These are phyloP conservation scores for Bryoglossum gracile DNA, from an alignment of 495 filamentous ascomycete species.

Conservation along the genomic window DNA sequence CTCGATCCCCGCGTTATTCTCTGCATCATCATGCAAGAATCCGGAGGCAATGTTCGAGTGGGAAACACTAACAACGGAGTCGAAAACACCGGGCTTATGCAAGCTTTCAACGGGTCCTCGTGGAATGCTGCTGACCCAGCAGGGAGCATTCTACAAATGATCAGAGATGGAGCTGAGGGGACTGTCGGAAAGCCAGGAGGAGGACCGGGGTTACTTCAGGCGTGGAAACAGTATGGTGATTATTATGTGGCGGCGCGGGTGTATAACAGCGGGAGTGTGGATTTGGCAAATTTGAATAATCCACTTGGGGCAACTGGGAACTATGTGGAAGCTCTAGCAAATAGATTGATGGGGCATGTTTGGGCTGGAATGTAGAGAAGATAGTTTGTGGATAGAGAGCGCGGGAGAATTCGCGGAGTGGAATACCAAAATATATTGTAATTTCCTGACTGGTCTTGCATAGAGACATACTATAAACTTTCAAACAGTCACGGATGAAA, in stretches of 20 bases:
- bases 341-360: slow-evolving; percentile 32
- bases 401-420: neutral
- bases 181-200: slow-evolving; percentile 25
- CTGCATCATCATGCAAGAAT: slow-evolving; percentile 39
- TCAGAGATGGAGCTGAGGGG: slow-evolving; percentile 29
- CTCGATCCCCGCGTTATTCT: slow-evolving; percentile 39
- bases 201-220: slow-evolving; percentile 24
- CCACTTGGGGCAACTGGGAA: slow-evolving; percentile 26
- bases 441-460: no score
- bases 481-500: no score
- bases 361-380: slow-evolving; percentile 12
- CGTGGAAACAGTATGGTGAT: slow-evolving; percentile 24
- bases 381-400: neutral
- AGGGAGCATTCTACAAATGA: slow-evolving; percentile 33
- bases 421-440: no score
- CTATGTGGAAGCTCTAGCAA: slow-evolving; percentile 36
- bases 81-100: slow-evolving; percentile 22
- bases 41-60: slow-evolving; percentile 34
- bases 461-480: no score
- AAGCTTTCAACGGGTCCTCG: slow-evolving; percentile 6
- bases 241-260: slow-evolving; percentile 35
- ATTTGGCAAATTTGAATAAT: slow-evolving; percentile 31
- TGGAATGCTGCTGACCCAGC: slow-evolving; percentile 10
- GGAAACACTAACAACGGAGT: slow-evolving; percentile 29
- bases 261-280: slow-evolving; percentile 37